A percentile compares a stretch with the other conserved stretches of the same genome.
Evolutionary conservation across 805 yeast species (phyloP).

Genomic region (Yamadazyma olivae): DNA sequence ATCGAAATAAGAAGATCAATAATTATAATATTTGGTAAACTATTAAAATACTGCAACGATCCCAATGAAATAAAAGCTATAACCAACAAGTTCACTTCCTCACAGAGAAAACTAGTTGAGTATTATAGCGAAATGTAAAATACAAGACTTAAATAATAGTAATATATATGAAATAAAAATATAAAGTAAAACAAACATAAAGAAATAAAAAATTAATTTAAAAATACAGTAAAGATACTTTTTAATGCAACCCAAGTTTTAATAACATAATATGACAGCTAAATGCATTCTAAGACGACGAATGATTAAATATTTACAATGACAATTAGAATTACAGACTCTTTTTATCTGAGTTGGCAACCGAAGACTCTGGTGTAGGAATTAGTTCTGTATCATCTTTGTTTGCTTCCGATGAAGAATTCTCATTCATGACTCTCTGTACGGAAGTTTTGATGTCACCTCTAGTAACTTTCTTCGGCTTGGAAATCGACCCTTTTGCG

Average conservation of each 20-base stretch:
- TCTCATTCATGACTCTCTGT: constrained; percentile 4
- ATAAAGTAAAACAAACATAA: constrained; percentile 1
- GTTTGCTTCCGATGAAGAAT: constrained; percentile 3
- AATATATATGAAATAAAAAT: not conserved
- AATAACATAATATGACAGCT: constrained; percentile 1
- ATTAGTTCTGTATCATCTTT: constrained; percentile 8
- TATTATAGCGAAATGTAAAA: constrained; percentile 32
- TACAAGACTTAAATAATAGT: not conserved
- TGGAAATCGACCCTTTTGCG: constrained; percentile 9
- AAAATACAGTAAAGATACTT: constrained; percentile 1
- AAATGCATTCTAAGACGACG: no score
- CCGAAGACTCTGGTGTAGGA: constrained; percentile 17
- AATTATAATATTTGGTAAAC: constrained; percentile 36
- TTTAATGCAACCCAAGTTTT: not conserved
- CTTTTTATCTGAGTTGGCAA: constrained; percentile 11
- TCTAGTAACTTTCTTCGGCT: constrained; percentile 3
- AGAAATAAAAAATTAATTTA: not conserved
- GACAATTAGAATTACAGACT: constrained; percentile 4
- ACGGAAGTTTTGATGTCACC: not conserved
- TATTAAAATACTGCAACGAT: constrained; percentile 17
- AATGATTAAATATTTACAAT: no score
- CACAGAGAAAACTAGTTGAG: constrained; percentile 47
- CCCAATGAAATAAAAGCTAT: constrained; percentile 18
- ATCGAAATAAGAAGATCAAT: constrained; percentile 38
- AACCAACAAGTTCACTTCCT: constrained; percentile 33